Evolutionary conservation across 345 rosid species (phyloP).

Genomic region (Gynandropsis gynandra): DNA sequence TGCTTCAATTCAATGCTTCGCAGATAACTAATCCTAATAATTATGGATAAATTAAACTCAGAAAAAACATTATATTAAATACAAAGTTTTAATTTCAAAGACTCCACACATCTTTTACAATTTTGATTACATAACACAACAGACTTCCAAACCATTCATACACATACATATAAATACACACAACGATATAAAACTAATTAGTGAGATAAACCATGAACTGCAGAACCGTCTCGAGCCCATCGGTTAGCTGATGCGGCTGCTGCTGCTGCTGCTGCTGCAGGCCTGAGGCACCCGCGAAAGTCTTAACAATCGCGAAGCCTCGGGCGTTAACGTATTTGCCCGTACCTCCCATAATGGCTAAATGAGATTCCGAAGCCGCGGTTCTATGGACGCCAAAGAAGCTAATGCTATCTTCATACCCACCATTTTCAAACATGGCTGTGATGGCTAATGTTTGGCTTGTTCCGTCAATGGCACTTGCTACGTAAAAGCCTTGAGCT

Average conservation of each 20-base stretch:
- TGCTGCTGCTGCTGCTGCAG: slow-evolving; percentile 34
- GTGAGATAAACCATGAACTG: slow-evolving; percentile 50
- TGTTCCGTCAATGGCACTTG: slow-evolving; percentile 69
- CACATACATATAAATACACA: slow-evolving; percentile 7
- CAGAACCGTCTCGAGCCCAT: slow-evolving; percentile 63
- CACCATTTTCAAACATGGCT: slow-evolving; percentile 63
- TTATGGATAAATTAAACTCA: too few relatives aligned
- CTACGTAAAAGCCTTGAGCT: slow-evolving; percentile 80
- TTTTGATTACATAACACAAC: slow-evolving; percentile 17
- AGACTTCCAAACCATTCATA: slow-evolving; percentile 21
- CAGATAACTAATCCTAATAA: too few relatives aligned
- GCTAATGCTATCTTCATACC: slow-evolving; percentile 65
- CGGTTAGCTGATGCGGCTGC: slow-evolving; percentile 38
- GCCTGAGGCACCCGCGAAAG: slow-evolving; percentile 43
- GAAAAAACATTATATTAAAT: neutral
- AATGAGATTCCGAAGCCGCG: slow-evolving; percentile 67
- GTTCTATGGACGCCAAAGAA: slow-evolving; percentile 72
- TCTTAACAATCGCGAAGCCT: slow-evolving; percentile 64
- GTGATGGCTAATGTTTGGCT: slow-evolving; percentile 79
- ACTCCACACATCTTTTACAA: slow-evolving; percentile 11
- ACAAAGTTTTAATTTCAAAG: neutral
- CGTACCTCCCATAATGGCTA: slow-evolving; percentile 84
- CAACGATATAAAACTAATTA: slow-evolving; percentile 24
- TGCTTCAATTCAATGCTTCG: too few relatives aligned
- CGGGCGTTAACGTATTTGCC: slow-evolving; percentile 72